Conservation (phyloP, 2,329 filamentous ascomycete genomes). For the Cryphonectria naterciae region DNA sequence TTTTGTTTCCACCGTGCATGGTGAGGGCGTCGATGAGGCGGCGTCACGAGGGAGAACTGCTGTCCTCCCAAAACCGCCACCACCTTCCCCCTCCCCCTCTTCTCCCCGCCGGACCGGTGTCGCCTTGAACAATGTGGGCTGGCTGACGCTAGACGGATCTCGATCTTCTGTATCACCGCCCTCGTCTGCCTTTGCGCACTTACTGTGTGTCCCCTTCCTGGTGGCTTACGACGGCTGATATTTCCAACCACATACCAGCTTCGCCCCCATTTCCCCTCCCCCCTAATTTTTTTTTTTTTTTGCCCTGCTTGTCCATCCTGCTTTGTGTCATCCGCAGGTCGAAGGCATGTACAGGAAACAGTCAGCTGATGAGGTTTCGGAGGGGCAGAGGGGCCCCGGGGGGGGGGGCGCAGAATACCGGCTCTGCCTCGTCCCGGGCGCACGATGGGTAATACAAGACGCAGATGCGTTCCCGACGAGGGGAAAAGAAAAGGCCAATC, state of each 20-base stretch:
- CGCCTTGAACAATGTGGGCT: neutral
- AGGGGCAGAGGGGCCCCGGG: neutral
- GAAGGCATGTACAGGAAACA: neutral
- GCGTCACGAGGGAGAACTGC: no score
- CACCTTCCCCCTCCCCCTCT: no score
- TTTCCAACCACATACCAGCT: neutral
- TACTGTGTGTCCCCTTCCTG: no score
- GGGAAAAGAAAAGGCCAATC: neutral
- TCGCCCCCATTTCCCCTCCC: neutral
- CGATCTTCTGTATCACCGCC: neutral
- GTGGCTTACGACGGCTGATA: no score
- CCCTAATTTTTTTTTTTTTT: no score
- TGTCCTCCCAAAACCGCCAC: neutral
- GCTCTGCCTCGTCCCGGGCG: neutral
- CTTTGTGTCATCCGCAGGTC: neutral
- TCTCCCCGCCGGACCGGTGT: neutral
- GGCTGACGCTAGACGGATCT: neutral
- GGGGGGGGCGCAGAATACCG: neutral
- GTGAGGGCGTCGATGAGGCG: no score
- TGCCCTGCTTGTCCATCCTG: neutral
- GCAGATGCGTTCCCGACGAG: constrained; percentile 9
- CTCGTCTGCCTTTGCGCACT: neutral
- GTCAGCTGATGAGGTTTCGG: neutral
- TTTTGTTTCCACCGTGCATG: no score
- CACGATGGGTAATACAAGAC: neutral